A percentile compares a stretch with the other conserved stretches of the same genome.
phyloP scores from a whole-genome alignment of 768 basidiomycete genomes.

The Hericium coralloides region DNA sequence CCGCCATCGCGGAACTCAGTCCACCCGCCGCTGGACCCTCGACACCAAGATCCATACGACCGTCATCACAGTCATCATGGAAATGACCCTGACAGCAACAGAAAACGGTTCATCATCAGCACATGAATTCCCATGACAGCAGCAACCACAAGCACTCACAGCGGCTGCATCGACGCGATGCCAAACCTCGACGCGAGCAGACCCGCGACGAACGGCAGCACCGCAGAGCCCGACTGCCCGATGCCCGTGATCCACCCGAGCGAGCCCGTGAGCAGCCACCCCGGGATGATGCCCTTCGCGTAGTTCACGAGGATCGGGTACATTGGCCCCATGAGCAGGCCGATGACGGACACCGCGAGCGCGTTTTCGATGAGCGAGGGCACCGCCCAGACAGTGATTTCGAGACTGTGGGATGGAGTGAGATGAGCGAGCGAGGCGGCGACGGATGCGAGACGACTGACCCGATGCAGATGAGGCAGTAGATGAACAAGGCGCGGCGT shows the following conservation, averaged over 20 bases:
- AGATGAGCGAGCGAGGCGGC: background rate
- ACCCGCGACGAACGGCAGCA: slow-evolving; percentile 68
- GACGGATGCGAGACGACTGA: slow-evolving; percentile 5
- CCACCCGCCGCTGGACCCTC: background rate
- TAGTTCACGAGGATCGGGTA: slow-evolving; percentile 61
- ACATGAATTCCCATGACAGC: background rate
- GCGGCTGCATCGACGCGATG: slow-evolving; percentile 50
- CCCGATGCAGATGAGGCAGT: slow-evolving; percentile 27
- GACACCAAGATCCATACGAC: slow-evolving; percentile 50
- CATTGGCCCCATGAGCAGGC: slow-evolving; percentile 38
- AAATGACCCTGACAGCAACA: slow-evolving; percentile 33
- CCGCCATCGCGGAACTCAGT: background rate
- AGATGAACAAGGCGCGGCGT: slow-evolving; percentile 24
- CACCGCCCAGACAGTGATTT: slow-evolving; percentile 45
- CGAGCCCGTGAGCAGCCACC: slow-evolving; percentile 53
- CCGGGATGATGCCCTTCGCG: slow-evolving; percentile 56
- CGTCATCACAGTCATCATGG: slow-evolving; percentile 53
- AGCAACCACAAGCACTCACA: slow-evolving; percentile 28
- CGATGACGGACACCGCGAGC: slow-evolving; percentile 30
- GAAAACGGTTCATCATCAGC: background rate
- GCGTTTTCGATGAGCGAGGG: slow-evolving; percentile 42
- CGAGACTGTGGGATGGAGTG: slow-evolving; percentile 23
- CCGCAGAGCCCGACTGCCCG: slow-evolving; percentile 64
- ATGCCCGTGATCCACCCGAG: slow-evolving; percentile 31
- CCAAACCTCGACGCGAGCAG: slow-evolving; percentile 54